Evolutionary conservation across 2,329 filamentous ascomycete genomes (phyloP), one percentile per base, ranked within the genome.

Genomic region (Myriosclerotinia scirpicola): DNA sequence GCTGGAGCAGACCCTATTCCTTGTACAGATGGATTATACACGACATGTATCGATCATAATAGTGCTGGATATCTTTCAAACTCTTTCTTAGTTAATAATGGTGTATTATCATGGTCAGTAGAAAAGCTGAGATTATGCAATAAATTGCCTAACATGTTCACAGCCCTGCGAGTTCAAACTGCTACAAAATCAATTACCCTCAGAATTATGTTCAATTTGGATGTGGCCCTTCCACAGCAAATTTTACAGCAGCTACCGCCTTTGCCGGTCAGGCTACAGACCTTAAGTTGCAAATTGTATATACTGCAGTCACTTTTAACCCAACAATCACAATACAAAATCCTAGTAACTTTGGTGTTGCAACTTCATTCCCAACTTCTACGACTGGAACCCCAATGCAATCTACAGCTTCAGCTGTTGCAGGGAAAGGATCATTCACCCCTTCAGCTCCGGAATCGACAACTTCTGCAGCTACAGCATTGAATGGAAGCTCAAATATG

Each of bases 1-100:
- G 42, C 63, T 59, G 63, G 63, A 20, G 46, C 63, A n/a, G 42
- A 58, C 34, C 42, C 63, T n/a, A 72, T 73, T 12, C 67, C 71
- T 11, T 76, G 74, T 69, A 73, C 72, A 14, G 68, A 66, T 62
- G 74, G 74, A 38, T 69, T 76, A 2, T 76, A 76, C 62, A 74
- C 74, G 17, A 72, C 69, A 55, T 76, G 74, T 69, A 53, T 75
- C 42, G 73, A 76, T 66, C 62, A 67, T 20, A 72, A 70, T 65
- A 74, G 69, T 68, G 44, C 64, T 12, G 73, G 70, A 53, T 74
- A 72, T 72, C 56, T 30, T 38, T 44, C 71, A 17, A 71, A 68
- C 11, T 61, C 70, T 12, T 68, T 67, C 6, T 50, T 70, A 34
- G 46, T 69, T 52, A 70, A 73, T 67, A 73, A 75, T 70, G 74